These are phyloP conservation scores for Amauroascus niger DNA, from an alignment of 2,329 filamentous ascomycete genomes.

Conservation along the genomic window DNA sequence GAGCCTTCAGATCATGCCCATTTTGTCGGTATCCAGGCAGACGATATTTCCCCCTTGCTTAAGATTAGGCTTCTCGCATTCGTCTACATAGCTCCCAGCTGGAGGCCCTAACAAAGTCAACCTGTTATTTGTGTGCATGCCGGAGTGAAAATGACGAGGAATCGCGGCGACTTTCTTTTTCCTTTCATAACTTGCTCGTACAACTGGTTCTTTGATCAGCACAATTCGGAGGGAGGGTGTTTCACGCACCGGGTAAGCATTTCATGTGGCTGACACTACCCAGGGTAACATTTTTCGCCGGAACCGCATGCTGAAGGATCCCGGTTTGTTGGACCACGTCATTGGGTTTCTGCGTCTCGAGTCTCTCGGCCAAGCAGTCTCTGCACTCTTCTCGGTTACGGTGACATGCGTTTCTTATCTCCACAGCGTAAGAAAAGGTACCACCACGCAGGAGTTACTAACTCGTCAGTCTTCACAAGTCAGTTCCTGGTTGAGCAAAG, in stretches of 20 bases:
- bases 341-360: slow-evolving; percentile 4
- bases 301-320: slow-evolving; percentile 3
- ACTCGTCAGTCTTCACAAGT: not conserved
- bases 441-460: not conserved
- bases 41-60: not conserved
- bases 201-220: not conserved
- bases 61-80: slow-evolving; percentile 1
- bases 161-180: too few relatives aligned
- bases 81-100: not conserved
- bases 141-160: not conserved
- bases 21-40: not conserved
- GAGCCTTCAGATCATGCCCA: not conserved
- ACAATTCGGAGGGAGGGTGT: not conserved
- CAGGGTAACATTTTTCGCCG: slow-evolving; percentile 4
- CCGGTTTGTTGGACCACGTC: slow-evolving; percentile 10
- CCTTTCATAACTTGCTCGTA: not conserved
- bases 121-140: not conserved
- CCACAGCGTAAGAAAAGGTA: slow-evolving; percentile 2
- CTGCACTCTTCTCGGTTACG: not conserved
- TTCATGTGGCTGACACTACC: slow-evolving; percentile 5
- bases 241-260: slow-evolving; percentile 2
- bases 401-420: not conserved
- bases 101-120: not conserved
- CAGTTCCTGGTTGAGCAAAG: not conserved
- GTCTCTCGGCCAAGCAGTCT: not conserved